Conservation (phyloP, 1,139 yeast species). For the Candida neerlandica region DNA sequence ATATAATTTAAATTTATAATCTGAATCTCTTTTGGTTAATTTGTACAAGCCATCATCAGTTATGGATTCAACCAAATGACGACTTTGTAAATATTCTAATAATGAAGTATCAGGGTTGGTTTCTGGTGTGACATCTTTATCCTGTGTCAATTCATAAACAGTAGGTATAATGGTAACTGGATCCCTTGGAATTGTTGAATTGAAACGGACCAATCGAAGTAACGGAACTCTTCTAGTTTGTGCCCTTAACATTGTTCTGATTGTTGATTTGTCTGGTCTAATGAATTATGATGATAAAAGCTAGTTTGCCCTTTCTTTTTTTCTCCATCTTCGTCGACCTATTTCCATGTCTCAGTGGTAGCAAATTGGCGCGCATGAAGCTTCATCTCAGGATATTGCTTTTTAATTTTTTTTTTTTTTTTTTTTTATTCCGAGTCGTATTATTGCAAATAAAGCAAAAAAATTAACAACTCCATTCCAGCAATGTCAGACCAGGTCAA, state of each 20-base stretch:
- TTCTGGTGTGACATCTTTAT: conserved; percentile 18
- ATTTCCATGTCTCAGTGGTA: background rate
- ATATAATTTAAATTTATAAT: conserved; percentile 59
- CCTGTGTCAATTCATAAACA: conserved; percentile 28
- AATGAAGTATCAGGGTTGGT: conserved; percentile 44
- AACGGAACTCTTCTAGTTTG: background rate
- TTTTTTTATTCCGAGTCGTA: background rate
- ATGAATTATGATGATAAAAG: background rate
- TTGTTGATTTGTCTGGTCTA: background rate
- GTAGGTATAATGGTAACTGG: conserved; percentile 42
- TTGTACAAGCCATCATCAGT: conserved; percentile 50
- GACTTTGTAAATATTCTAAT: conserved; percentile 45
- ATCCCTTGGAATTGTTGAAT: conserved; percentile 21
- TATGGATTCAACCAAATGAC: conserved; percentile 51
- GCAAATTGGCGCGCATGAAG: background rate
- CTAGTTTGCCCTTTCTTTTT: background rate
- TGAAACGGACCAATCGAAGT: conserved; percentile 10
- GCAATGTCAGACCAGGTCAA: conserved; percentile 10
- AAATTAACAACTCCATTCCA: background rate
- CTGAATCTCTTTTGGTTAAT: conserved; percentile 26
- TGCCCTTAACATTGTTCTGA: conserved; percentile 5
- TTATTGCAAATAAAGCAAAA: background rate
- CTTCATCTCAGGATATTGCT: background rate
- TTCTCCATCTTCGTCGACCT: background rate
- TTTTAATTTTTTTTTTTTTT: background rate